Base-by-base conservation (phyloP, 192 early-diverging fungal species). In the Coemansia interrupta region DNA sequence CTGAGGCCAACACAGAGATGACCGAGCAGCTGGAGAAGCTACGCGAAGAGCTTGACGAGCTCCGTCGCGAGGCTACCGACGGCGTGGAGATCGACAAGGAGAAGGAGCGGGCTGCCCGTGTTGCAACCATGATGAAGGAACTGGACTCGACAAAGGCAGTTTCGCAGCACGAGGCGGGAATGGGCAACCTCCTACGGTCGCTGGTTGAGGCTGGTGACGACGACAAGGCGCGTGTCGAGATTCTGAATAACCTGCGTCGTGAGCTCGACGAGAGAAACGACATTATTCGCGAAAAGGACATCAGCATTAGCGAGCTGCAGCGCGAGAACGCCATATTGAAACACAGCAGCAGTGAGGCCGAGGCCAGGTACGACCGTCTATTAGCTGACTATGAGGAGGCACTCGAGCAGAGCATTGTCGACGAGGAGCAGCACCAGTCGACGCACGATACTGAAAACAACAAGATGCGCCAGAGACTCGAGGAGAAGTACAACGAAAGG, bases 1-100 rank as follows among this genome's bases (percentile, higher is more conserved):
- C 88, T 38, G 94, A 97, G 69, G 86, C 83, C 26, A 94, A 96
- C 63, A 57, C 64, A 22, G 95, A 97, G 56, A 72, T 93, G 28
- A 66, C 72, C 28, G 74, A 70, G 29, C 89, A 93, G 62, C 65
- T 96, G 14, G 89, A 94, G 5, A 80, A 82, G 42, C 79, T 87
- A 42, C 92, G 89, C 82, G 85, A 87, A 54, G 67, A 80, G 20
- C 47, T 90, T 26, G 60, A 67, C 49, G 82, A 87, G 57, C 66
- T 86, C 52, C 64, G 73, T 17, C 62, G 57, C 20, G 72, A 80
- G 38, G 53, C 68, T 3, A 53, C 23, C 26, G 60, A 59, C 18
- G 26, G 20, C 17, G 36, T 17, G 8, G 61, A 53, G 11, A 46
- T 53, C 5, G 64, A 73, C 61, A 73, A 70, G 58, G 87, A 90